Evolutionary conservation across 208 protist genomes (phyloP).

Genomic region (Leishmania mexicana): DNA sequence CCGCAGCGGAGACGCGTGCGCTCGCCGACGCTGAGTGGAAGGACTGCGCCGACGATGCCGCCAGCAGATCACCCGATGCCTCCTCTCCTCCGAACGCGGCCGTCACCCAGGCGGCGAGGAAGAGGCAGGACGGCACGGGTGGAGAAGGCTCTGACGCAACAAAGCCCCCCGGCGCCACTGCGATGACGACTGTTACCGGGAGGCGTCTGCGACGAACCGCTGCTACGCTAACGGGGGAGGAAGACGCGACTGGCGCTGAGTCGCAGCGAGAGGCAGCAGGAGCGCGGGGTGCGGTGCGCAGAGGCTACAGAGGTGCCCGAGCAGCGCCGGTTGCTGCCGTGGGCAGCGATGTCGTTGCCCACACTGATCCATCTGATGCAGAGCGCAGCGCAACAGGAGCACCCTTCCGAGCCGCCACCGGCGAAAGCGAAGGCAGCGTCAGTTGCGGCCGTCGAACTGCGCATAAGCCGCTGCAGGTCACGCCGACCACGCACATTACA

Average conservation of each 20-base stretch:
- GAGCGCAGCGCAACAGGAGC: not conserved
- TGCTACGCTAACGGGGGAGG: not conserved
- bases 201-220: not conserved
- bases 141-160: not conserved
- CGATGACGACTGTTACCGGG: not conserved
- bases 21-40: not conserved
- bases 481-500: not conserved
- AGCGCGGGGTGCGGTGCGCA: not conserved
- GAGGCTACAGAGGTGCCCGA: not conserved
- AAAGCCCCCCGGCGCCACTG: not conserved
- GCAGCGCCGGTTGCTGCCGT: not conserved
- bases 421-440: not conserved
- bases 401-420: not conserved
- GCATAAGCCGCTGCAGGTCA: not conserved
- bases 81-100: not conserved
- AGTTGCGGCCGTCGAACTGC: not conserved
- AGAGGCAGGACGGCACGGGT: not conserved
- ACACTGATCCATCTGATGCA: not conserved
- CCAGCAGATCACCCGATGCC: not conserved
- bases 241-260: not conserved
- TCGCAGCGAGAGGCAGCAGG: not conserved
- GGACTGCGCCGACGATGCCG: not conserved
- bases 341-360: not conserved
- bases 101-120: not conserved
- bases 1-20: conserved; percentile 1